Evolutionary conservation across 345 rosid genomes (phyloP), one percentile per base, ranked within the genome.

Genomic region (Abelmoschus esculentus): DNA sequence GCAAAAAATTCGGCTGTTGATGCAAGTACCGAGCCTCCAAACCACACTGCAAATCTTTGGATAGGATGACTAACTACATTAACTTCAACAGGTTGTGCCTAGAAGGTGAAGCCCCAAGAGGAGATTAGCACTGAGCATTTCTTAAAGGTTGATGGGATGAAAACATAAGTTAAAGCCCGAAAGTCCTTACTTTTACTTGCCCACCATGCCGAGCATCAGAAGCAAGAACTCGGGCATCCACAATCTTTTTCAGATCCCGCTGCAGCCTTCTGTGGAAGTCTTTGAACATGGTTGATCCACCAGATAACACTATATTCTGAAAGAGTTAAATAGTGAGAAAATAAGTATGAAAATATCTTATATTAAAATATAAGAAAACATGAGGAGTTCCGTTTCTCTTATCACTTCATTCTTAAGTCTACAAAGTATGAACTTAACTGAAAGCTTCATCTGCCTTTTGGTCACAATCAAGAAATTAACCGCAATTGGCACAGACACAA

Each of bases 1-100:
- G 82, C 89, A 19, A 83, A 95, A 85, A 91, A 95, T 84, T 95
- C 99, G 31, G 97, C 96, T 46, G 99, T 95, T 49, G 99, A 95
- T 67, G 96, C 97, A 71, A 95, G 97, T 72, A 95, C 96, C 32
- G 97, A 91, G 78, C 99, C 99, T 50, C 97, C 99, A 80, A 95
- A 95, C 99, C 99, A 95, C 73, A 95, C 99, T 1, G 99, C 99
- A 80, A 83, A 95, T 76, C 83, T 86, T 79, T 95, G n/a, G n/a
- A n/a, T n/a, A n/a, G n/a, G n/a, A n/a, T n/a, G n/a, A n/a, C n/a
- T n/a, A n/a, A n/a, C n/a, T n/a, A n/a, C n/a, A n/a, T n/a, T n/a
- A n/a, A n/a, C n/a, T n/a, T n/a, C n/a, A n/a, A n/a, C n/a, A n/a
- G 99, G 97, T 63, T 87, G 91, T 40, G 93, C 78, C 99, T 95